These are phyloP conservation scores for Epichloe scottii DNA, from an alignment of 2,329 filamentous ascomycete genomes.

Conservation along the genomic window DNA sequence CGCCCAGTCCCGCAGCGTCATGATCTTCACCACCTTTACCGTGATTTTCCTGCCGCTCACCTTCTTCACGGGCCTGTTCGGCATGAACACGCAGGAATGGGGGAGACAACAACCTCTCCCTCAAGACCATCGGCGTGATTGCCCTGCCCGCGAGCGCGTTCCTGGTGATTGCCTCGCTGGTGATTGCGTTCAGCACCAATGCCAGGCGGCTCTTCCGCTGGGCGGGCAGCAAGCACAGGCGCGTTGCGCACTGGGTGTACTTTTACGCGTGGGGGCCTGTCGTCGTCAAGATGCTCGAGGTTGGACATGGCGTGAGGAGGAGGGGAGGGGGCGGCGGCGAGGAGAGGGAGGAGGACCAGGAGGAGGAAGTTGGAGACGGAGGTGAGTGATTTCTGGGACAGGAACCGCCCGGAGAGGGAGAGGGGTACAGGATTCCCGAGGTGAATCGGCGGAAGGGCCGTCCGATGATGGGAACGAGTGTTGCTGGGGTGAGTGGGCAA, in stretches of 20 bases:
- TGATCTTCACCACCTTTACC: conserved; percentile 53
- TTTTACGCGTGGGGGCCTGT: conserved; percentile 12
- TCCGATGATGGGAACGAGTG: not conserved
- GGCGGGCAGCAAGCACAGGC: conserved; percentile 9
- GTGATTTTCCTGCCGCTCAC: conserved; percentile 52
- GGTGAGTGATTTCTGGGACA: conserved; percentile 29
- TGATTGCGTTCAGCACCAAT: conserved; percentile 42
- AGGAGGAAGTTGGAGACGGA: conserved; percentile 18
- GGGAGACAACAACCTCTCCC: conserved; percentile 31
- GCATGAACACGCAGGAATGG: conserved; percentile 54
- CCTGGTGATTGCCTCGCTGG: conserved; percentile 36
- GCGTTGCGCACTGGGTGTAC: conserved; percentile 12
- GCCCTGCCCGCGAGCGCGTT: conserved; percentile 34
- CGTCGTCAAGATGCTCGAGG: conserved; percentile 1
- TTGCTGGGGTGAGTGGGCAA: too few relatives aligned
- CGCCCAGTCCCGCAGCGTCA: conserved; percentile 48
- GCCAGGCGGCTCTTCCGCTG: conserved; percentile 22
- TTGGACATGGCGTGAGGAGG: conserved; percentile 9
- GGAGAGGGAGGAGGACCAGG: conserved; percentile 3
- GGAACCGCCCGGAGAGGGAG: conserved; percentile 26
- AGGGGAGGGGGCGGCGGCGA: conserved; percentile 3
- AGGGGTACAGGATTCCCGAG: conserved; percentile 25
- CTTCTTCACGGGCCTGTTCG: conserved; percentile 53
- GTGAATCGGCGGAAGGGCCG: conserved; percentile 20
- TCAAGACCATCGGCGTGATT: conserved; percentile 34